Percentiles rank a stretch among this genome's conserved stretches.
Evolutionary conservation across 768 basidiomycete species (phyloP).

Genomic region (Dacryopinax spathularia): DNA sequence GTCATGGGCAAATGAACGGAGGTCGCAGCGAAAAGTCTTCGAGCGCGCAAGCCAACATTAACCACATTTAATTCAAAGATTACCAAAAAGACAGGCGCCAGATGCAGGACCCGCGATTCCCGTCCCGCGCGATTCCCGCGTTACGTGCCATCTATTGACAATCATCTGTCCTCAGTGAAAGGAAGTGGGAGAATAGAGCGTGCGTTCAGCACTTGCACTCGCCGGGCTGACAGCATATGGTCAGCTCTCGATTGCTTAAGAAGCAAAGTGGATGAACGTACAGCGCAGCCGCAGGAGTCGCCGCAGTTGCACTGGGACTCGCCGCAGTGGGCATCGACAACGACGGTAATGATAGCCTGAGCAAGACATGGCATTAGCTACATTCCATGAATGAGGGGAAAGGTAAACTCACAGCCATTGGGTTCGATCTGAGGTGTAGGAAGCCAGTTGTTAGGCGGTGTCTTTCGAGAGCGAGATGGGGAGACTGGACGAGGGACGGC

Average conservation of each 20-base stretch:
- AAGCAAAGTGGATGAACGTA: neutral
- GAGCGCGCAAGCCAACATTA: too few species aligned
- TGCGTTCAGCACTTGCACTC: conserved; percentile 3
- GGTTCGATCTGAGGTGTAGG: neutral
- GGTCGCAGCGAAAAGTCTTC: too few species aligned
- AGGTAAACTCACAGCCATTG: neutral
- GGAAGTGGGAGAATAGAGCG: neutral
- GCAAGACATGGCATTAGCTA: neutral
- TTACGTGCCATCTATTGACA: neutral
- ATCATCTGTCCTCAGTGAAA: neutral
- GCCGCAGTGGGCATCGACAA: neutral
- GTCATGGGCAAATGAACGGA: too few species aligned
- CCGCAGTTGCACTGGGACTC: conserved; percentile 4
- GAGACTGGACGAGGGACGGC: neutral
- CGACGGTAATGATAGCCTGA: neutral
- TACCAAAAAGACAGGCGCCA: too few species aligned
- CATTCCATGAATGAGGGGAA: neutral
- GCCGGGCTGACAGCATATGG: neutral
- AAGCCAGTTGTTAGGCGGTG: neutral
- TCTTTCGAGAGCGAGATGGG: neutral
- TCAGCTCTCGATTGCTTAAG: neutral
- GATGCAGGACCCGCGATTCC: too few species aligned
- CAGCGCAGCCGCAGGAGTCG: conserved; percentile 1
- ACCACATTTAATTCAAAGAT: too few species aligned
- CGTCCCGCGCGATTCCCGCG: too few species aligned